Evolutionary conservation across 164 flowering plant genomes (phyloP).

Genomic region (Magnolia officinalis): DNA sequence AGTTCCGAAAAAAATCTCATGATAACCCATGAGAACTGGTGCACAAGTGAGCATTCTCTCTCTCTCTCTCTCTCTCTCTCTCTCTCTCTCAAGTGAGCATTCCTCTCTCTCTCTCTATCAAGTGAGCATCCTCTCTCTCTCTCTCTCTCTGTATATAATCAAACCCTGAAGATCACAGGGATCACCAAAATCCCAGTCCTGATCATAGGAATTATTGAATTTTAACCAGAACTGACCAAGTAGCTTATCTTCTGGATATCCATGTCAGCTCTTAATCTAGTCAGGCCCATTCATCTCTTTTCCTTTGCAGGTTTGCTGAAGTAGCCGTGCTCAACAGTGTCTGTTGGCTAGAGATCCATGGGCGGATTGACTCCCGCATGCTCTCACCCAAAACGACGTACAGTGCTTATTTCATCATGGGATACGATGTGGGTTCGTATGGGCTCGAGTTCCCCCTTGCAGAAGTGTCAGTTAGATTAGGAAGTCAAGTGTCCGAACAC

Average conservation of each 20-base stretch:
- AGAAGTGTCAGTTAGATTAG: slow-evolving; percentile 18
- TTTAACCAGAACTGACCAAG: not conserved
- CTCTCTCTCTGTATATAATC: no score
- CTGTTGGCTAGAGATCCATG: slow-evolving; percentile 42
- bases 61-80: no score
- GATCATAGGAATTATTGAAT: not conserved
- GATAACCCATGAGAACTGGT: no score
- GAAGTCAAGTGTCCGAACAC: not conserved
- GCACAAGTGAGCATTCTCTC: no score
- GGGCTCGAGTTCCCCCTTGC: slow-evolving; percentile 27
- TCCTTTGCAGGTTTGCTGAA: slow-evolving; percentile 34
- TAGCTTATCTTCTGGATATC: not conserved
- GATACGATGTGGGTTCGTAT: not conserved
- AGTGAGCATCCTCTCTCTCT: no score
- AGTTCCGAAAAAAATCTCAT: no score
- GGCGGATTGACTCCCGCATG: slow-evolving; percentile 22
- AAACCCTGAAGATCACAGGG: no score
- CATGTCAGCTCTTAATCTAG: not conserved
- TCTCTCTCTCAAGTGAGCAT: no score
- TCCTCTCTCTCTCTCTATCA: no score
- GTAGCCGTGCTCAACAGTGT: slow-evolving; percentile 36
- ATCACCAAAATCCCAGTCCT: no score
- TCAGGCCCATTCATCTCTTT: slow-evolving; percentile 23
- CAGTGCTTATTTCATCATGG: slow-evolving; percentile 30
- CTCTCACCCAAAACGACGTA: slow-evolving; percentile 34